Base-by-base conservation (phyloP, 1,284 basidiomycete species). In the Trametes sp. region DNA sequence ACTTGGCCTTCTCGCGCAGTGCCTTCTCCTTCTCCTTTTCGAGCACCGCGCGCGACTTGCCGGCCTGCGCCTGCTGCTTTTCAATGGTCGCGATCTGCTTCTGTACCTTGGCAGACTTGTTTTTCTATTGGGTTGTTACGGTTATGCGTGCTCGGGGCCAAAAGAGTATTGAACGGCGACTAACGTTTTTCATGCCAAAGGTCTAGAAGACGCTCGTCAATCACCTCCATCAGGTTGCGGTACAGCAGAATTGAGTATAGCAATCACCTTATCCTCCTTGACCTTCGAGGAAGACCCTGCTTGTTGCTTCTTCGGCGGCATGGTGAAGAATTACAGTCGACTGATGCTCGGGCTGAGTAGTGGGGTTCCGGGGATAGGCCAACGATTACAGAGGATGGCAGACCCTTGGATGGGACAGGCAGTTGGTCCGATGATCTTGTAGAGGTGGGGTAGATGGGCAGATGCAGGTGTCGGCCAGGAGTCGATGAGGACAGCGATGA, bases 21-120 rank as follows among this genome's bases (percentile, higher is more conserved):
- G 69, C 73, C 31, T 87, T 94, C 78, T 93, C 94, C 75, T 87
- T 92, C 79, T 93, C 93, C 76, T 94, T 96, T 71, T 88, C 94
- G 28, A 94, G 78, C 51, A 80, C 74, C 29, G 87, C 92, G 63
- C 86, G 89, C 48, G 89, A 95, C 79, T 96, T 95, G 46, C 94
- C 94, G 1, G 89, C 78, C 71, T 82, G 68, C 10, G 87, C 77
- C 54, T 86, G 80, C 74, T 96, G 93, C 70, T 90, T 85, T 78
- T 96, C 88, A 57, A 98, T 89, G 53, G 83, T 80, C 51, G 87
- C 85, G 24, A 98, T 89, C 67, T 93, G 85, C 74, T 92, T 89
- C 81, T 98, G 93, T 29, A 95, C 96, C 78, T 93, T 98, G 69
- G 92, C 82, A 14, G 94, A 96, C 82, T 96, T 96, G 76, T 96